Percentiles rank a stretch among this genome's conserved stretches.
phyloP scores from a whole-genome alignment of 2,329 filamentous ascomycete genomes.

The Trichoderma sp. region DNA sequence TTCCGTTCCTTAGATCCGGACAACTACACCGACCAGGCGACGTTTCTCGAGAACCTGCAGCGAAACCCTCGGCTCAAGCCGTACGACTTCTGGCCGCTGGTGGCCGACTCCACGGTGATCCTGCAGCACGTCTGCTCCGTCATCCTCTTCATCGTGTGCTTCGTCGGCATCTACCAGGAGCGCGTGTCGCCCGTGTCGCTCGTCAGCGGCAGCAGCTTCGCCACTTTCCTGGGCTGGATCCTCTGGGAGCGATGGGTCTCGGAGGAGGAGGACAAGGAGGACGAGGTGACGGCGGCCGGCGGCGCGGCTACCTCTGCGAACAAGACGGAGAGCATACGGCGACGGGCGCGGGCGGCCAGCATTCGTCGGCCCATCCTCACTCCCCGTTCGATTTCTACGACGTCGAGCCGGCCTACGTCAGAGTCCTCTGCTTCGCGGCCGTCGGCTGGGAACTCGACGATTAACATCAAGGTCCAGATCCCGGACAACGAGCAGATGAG shows the following conservation, averaged over 20 bases:
- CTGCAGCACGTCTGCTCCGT: slow-evolving; percentile 96
- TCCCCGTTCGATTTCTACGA: slow-evolving; percentile 28
- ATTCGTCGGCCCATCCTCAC: slow-evolving; percentile 35
- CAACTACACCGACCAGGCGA: slow-evolving; percentile 96
- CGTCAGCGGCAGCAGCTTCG: slow-evolving; percentile 77
- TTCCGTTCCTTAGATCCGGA: slow-evolving; percentile 68
- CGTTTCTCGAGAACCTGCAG: slow-evolving; percentile 93
- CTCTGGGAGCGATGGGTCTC: slow-evolving; percentile 90
- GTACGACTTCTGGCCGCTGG: slow-evolving; percentile 97
- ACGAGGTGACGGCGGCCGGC: slow-evolving; percentile 34
- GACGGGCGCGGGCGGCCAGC: slow-evolving; percentile 37
- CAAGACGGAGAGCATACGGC: slow-evolving; percentile 35
- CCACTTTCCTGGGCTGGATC: slow-evolving; percentile 83
- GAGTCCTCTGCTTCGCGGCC: slow-evolving; percentile 26
- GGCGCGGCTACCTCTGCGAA: slow-evolving; percentile 33
- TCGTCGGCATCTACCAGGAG: slow-evolving; percentile 83
- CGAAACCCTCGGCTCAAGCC: slow-evolving; percentile 89
- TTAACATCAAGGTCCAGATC: slow-evolving; percentile 36
- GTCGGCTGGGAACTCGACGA: slow-evolving; percentile 46
- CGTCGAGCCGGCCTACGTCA: slow-evolving; percentile 27
- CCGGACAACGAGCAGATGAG: slow-evolving; percentile 15
- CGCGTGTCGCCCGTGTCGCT: slow-evolving; percentile 87
- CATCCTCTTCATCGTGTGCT: slow-evolving; percentile 90
- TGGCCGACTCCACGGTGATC: slow-evolving; percentile 92
- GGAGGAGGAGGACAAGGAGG: slow-evolving; percentile 57